phyloP scores from a whole-genome alignment of 2,329 filamentous ascomycete genomes.

The Fusarium sp. region DNA sequence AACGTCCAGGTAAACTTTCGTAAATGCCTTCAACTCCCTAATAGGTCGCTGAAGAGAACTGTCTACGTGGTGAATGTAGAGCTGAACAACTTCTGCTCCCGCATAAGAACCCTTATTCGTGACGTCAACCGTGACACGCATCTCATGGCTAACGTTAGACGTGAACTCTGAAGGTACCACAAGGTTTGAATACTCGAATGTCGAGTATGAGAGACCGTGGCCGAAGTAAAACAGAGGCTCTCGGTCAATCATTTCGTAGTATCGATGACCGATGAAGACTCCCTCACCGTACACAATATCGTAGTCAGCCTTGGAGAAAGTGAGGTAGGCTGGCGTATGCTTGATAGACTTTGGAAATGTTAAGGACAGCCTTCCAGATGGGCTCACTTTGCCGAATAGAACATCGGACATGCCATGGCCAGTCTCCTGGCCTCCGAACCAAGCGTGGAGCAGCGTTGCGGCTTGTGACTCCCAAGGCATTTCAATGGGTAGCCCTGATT shows the following conservation, averaged over 20 bases:
- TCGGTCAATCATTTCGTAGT: slow-evolving; percentile 69
- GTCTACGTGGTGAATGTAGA: slow-evolving; percentile 31
- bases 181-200: slow-evolving; percentile 66
- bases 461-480: slow-evolving; percentile 55
- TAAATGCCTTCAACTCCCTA: slow-evolving; percentile 36
- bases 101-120: slow-evolving; percentile 19
- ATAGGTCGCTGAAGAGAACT: slow-evolving; percentile 34
- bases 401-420: slow-evolving; percentile 49
- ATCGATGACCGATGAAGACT: slow-evolving; percentile 80
- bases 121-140: slow-evolving; percentile 32
- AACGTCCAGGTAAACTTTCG: slow-evolving; percentile 6
- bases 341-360: slow-evolving; percentile 74
- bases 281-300: slow-evolving; percentile 80
- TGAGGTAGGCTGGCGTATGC: slow-evolving; percentile 79
- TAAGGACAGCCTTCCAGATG: slow-evolving; percentile 72
- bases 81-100: slow-evolving; percentile 38
- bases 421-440: slow-evolving; percentile 49
- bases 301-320: slow-evolving; percentile 75
- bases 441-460: slow-evolving; percentile 49
- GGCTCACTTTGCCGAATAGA: slow-evolving; percentile 44
- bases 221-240: slow-evolving; percentile 76
- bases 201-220: slow-evolving; percentile 79
- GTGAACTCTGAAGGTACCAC: slow-evolving; percentile 7
- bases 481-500: slow-evolving; percentile 66
- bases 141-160: slow-evolving; percentile 8